Percentiles rank a stretch among this genome's conserved stretches.
phyloP scores from a whole-genome alignment of 2,329 filamentous ascomycete genomes.

The Sclerotinia glacialis region DNA sequence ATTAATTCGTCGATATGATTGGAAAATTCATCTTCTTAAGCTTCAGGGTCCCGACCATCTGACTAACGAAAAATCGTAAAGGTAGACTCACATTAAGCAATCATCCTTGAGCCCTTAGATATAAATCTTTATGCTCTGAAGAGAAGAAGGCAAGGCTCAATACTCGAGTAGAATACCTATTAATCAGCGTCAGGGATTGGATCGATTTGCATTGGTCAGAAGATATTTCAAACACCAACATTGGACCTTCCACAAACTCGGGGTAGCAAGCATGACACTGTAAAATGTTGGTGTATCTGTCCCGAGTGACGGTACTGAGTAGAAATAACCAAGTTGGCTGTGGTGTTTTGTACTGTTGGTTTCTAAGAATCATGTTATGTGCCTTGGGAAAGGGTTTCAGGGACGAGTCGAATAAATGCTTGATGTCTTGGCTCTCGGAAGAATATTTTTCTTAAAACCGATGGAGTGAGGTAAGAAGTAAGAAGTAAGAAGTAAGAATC shows the following conservation, averaged over 20 bases:
- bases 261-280: background rate
- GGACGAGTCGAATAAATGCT: background rate
- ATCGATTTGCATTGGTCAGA: background rate
- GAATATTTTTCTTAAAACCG: conserved; percentile 7
- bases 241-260: conserved; percentile 7
- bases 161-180: background rate
- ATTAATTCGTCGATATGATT: background rate
- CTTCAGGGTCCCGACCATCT: background rate
- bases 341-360: background rate
- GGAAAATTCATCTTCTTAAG: background rate
- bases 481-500: background rate
- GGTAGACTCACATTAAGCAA: background rate
- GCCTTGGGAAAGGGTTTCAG: background rate
- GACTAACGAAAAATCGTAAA: background rate
- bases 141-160: background rate
- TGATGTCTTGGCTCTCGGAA: conserved; percentile 5
- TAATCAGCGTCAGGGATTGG: background rate
- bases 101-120: background rate
- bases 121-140: background rate
- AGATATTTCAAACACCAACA: background rate
- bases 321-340: background rate
- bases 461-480: background rate
- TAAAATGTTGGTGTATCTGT: background rate
- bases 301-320: conserved; percentile 1
- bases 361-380: too few species aligned